These are phyloP conservation scores for Candida suzukii DNA, from an alignment of 805 yeast species.

Conservation along the genomic window DNA sequence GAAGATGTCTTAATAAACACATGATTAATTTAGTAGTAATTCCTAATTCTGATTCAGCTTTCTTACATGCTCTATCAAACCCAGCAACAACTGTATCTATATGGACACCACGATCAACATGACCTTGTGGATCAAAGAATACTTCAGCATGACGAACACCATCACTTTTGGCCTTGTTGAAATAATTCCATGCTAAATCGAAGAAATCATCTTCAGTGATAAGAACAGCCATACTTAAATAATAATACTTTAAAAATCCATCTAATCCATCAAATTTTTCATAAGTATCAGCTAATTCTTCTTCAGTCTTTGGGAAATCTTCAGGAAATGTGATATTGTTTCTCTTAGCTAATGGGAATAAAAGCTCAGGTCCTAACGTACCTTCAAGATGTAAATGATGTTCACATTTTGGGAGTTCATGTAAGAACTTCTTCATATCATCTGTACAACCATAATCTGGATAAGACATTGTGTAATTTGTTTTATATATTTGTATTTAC, in stretches of 20 bases:
- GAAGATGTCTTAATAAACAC: conserved; percentile 76
- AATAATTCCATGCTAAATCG: conserved; percentile 69
- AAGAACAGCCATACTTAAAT: conserved; percentile 75
- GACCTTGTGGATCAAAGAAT: conserved; percentile 84
- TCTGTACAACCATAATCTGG: conserved; percentile 22
- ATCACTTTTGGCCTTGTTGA: conserved; percentile 48
- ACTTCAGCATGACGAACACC: conserved; percentile 70
- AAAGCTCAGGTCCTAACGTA: conserved; percentile 64
- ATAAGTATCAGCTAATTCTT: conserved; percentile 53
- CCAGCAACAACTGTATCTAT: conserved; percentile 62
- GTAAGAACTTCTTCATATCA: conserved; percentile 43
- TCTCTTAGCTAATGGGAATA: conserved; percentile 63
- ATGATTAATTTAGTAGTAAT: conserved; percentile 67
- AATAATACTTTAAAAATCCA: conserved; percentile 73
- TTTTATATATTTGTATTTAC: neutral
- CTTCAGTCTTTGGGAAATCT: conserved; percentile 53
- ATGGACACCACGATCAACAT: conserved; percentile 56
- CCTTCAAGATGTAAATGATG: conserved; percentile 85
- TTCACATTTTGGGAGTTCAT: conserved; percentile 78
- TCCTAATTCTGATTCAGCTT: conserved; percentile 56
- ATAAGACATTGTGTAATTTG: neutral
- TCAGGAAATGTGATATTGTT: conserved; percentile 56
- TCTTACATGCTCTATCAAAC: conserved; percentile 57
- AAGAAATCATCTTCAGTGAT: conserved; percentile 64
- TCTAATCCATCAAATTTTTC: conserved; percentile 59